Evolutionary conservation across 345 rosid genomes (phyloP).

Genomic region (Atalantia buxifolia): DNA sequence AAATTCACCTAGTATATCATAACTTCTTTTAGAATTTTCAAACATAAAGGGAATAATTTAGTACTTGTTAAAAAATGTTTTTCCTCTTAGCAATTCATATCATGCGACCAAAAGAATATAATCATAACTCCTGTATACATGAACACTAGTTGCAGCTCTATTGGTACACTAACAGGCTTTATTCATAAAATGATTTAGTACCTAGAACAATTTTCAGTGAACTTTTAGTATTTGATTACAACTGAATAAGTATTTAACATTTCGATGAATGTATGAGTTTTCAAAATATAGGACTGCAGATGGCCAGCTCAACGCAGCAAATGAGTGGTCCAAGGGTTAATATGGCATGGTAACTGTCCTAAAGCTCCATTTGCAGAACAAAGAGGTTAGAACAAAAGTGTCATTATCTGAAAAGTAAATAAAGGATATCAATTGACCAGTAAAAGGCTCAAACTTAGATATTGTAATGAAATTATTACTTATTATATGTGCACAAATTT

Average conservation of each 20-base stretch:
- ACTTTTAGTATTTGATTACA: neutral
- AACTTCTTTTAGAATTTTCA: neutral
- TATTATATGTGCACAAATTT: neutral
- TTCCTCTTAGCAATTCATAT: neutral
- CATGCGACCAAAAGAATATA: neutral
- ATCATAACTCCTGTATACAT: neutral
- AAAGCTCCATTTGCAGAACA: neutral
- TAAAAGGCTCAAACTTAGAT: neutral
- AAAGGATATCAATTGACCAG: neutral
- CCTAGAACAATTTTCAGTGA: neutral
- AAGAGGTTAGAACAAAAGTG: neutral
- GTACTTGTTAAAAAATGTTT: neutral
- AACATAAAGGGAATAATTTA: neutral
- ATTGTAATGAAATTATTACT: too few relatives aligned
- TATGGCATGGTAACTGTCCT: neutral
- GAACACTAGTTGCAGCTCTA: neutral
- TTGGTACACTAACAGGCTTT: neutral
- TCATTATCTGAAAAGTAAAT: neutral
- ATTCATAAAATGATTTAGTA: neutral
- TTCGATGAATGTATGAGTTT: neutral
- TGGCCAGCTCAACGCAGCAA: neutral
- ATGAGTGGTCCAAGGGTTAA: neutral
- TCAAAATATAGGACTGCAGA: neutral
- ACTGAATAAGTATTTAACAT: neutral
- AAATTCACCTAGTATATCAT: neutral